Conservation (phyloP, 805 yeast species). For the Pichia insulana region DNA sequence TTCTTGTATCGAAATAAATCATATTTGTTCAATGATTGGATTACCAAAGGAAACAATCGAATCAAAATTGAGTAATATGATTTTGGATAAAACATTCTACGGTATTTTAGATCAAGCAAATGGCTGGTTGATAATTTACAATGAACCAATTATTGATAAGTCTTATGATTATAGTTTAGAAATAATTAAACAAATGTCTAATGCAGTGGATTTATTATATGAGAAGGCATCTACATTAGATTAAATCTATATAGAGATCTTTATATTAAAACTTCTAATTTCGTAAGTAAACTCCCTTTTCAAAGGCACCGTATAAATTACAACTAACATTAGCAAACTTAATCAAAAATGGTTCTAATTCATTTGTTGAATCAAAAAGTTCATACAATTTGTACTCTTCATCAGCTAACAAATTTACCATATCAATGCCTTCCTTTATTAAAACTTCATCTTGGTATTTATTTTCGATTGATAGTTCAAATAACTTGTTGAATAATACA, state of each 20-base stretch:
- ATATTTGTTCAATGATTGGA: constrained; percentile 81
- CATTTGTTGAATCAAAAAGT: constrained; percentile 51
- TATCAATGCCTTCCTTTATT: constrained; percentile 45
- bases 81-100: constrained; percentile 85
- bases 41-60: constrained; percentile 83
- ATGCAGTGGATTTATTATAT: constrained; percentile 81
- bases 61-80: constrained; percentile 93
- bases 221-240: constrained; percentile 87
- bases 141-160: constrained; percentile 80
- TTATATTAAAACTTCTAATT: background rate
- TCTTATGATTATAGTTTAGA: constrained; percentile 84
- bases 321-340: constrained; percentile 49
- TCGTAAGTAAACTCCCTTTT: constrained; percentile 33
- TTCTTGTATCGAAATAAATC: constrained; percentile 88
- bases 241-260: constrained; percentile 24
- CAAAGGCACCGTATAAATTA: constrained; percentile 19
- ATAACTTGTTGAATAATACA: constrained; percentile 55
- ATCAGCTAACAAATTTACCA: constrained; percentile 59
- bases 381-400: constrained; percentile 53
- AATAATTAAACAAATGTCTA: constrained; percentile 77
- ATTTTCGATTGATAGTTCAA: constrained; percentile 44
- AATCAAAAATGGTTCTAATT: constrained; percentile 34
- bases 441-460: constrained; percentile 27
- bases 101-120: constrained; percentile 98
- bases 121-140: constrained; percentile 92